Evolutionary conservation across 768 basidiomycete genomes (phyloP).

Genomic region (Pulveroboletus sp.): DNA sequence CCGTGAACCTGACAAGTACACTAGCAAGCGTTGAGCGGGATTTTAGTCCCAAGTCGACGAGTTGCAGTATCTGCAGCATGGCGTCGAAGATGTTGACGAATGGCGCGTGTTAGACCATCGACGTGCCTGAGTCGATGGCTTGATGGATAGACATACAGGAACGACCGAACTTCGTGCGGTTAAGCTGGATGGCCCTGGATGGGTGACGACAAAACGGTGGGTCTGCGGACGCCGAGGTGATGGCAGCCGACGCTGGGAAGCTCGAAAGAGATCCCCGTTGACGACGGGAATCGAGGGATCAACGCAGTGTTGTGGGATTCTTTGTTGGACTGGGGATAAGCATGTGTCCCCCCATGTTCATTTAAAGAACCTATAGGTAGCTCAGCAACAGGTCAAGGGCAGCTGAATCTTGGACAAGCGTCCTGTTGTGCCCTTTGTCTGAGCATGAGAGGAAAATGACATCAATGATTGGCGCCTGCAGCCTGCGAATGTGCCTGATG

Average conservation of each 20-base stretch:
- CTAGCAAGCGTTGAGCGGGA: slow-evolving; percentile 26
- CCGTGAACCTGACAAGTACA: slow-evolving; percentile 27
- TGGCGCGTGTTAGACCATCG: neutral
- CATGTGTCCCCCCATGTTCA: neutral
- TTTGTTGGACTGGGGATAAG: neutral
- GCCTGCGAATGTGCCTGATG: slow-evolving; percentile 7
- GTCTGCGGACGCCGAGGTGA: slow-evolving; percentile 12
- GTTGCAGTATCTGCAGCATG: slow-evolving; percentile 3
- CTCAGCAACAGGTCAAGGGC: neutral
- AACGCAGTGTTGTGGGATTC: neutral
- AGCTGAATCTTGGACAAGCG: neutral
- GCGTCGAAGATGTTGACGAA: neutral
- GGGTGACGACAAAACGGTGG: slow-evolving; percentile 60
- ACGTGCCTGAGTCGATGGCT: neutral
- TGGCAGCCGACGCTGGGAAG: slow-evolving; percentile 7
- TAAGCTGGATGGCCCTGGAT: slow-evolving; percentile 88
- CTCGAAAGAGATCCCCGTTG: slow-evolving; percentile 6
- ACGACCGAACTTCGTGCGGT: slow-evolving; percentile 25
- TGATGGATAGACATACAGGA: slow-evolving; percentile 1
- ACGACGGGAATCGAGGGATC: neutral
- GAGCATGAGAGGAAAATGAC: neutral
- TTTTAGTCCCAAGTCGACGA: neutral
- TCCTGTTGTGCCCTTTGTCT: neutral
- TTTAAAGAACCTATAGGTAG: neutral
- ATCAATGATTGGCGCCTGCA: slow-evolving; percentile 12